A percentile compares a stretch with the other conserved stretches of the same genome.
These are phyloP conservation scores for Penicillium psychrofluorescens DNA, from an alignment of 495 filamentous ascomycete species.

Conservation along the genomic window DNA sequence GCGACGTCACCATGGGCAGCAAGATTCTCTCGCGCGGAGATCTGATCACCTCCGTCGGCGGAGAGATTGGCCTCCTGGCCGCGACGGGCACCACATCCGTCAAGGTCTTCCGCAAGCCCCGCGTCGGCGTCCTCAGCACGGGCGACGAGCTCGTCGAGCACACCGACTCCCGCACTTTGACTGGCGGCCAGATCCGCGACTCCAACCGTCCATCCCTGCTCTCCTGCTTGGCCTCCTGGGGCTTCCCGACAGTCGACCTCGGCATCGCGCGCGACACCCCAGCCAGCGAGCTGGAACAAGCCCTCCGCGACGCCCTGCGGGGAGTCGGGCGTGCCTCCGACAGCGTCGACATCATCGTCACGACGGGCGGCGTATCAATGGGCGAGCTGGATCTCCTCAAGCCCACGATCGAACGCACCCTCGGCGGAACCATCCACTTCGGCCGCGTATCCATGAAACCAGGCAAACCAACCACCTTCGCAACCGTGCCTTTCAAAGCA, in stretches of 20 bases:
- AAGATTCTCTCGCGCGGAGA: slow-evolving; percentile 69
- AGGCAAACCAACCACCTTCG: slow-evolving; percentile 95
- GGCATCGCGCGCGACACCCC: slow-evolving; percentile 77
- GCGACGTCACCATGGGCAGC: slow-evolving; percentile 66
- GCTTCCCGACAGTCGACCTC: slow-evolving; percentile 74
- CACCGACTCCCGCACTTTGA: slow-evolving; percentile 52
- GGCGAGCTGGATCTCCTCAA: slow-evolving; percentile 96
- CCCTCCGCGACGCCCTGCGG: slow-evolving; percentile 64
- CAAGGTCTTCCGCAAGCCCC: slow-evolving; percentile 66
- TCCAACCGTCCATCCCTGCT: slow-evolving; percentile 84
- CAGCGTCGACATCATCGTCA: slow-evolving; percentile 74
- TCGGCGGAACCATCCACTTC: slow-evolving; percentile 94
- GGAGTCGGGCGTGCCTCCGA: slow-evolving; percentile 26
- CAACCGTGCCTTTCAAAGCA: slow-evolving; percentile 64
- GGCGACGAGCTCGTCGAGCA: slow-evolving; percentile 90
- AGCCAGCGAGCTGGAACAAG: slow-evolving; percentile 67
- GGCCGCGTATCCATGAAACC: slow-evolving; percentile 97
- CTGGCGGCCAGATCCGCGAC: slow-evolving; percentile 81
- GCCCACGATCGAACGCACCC: slow-evolving; percentile 84
- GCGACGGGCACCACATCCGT: slow-evolving; percentile 73
- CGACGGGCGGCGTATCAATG: slow-evolving; percentile 95
- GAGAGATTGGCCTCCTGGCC: slow-evolving; percentile 83
- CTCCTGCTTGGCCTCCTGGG: slow-evolving; percentile 65
- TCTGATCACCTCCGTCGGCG: slow-evolving; percentile 73
- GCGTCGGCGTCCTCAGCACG: slow-evolving; percentile 84